phyloP scores from a whole-genome alignment of 2,329 filamentous ascomycete species.

The Nigrospora osmanthi region DNA sequence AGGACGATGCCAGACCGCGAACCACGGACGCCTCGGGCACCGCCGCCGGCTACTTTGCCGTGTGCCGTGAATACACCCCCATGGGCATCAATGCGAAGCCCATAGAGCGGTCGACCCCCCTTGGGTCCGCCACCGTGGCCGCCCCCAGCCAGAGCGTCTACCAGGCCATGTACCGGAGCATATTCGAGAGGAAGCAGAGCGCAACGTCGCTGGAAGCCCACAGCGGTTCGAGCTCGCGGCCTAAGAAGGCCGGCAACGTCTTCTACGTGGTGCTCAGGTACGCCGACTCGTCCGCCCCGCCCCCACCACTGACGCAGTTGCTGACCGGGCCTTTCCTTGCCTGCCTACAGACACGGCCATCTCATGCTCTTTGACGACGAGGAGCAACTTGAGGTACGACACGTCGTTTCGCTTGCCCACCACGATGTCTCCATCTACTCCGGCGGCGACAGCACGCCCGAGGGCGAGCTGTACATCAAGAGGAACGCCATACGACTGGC shows the following conservation, averaged over 20 bases:
- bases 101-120: conserved; percentile 75
- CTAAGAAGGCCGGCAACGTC: conserved; percentile 70
- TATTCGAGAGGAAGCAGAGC: conserved; percentile 72
- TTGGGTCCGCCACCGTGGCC: conserved; percentile 65
- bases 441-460: conserved; percentile 68
- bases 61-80: conserved; percentile 85
- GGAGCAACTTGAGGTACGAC: conserved; percentile 89
- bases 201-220: conserved; percentile 39
- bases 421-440: conserved; percentile 81
- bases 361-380: conserved; percentile 96
- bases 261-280: conserved; percentile 89
- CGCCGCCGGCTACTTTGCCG: conserved; percentile 89
- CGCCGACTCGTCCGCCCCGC: conserved; percentile 11
- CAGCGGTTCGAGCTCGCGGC: conserved; percentile 40
- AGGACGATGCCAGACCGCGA: conserved; percentile 51
- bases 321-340: background rate
- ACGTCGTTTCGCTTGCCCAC: conserved; percentile 88
- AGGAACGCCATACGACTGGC: conserved; percentile 78
- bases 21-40: conserved; percentile 62
- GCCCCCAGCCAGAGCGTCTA: conserved; percentile 89
- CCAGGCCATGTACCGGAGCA: conserved; percentile 94
- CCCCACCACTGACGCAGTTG: background rate
- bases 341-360: conserved; percentile 68
- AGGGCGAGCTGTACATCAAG: conserved; percentile 94
- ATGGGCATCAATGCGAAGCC: conserved; percentile 90